phyloP scores from a whole-genome alignment of 2,329 filamentous ascomycete genomes.

The Sporothrix variecibatus region DNA sequence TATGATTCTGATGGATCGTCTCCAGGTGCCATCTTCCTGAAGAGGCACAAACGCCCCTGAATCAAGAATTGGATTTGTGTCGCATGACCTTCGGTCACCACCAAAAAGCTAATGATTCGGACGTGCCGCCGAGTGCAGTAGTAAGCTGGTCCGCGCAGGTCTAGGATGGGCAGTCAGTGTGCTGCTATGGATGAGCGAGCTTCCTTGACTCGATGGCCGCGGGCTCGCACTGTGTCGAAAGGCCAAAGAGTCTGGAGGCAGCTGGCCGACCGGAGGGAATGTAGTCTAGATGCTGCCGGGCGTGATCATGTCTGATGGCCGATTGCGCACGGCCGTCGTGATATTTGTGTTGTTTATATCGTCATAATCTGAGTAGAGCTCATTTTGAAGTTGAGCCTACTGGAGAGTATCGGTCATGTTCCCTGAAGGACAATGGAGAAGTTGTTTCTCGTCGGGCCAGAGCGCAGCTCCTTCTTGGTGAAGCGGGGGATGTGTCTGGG shows the following conservation, averaged over 20 bases:
- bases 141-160: neutral
- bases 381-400: neutral
- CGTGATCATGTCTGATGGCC: no score
- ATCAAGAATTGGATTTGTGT: neutral
- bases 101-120: neutral
- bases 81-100: neutral
- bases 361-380: neutral
- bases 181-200: neutral
- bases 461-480: constrained; percentile 74
- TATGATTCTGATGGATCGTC: neutral
- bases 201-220: no score
- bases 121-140: neutral
- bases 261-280: no score
- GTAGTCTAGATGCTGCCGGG: no score
- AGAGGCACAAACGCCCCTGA: neutral
- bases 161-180: neutral
- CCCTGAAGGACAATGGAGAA: constrained; percentile 73
- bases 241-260: no score
- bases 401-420: neutral
- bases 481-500: constrained; percentile 45
- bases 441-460: constrained; percentile 80
- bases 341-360: neutral
- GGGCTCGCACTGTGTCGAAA: no score
- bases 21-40: neutral
- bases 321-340: no score